Percentiles rank a stretch among this genome's conserved stretches.
phyloP scores from a whole-genome alignment of 768 basidiomycete species.

The Leucocoprinus sp. region DNA sequence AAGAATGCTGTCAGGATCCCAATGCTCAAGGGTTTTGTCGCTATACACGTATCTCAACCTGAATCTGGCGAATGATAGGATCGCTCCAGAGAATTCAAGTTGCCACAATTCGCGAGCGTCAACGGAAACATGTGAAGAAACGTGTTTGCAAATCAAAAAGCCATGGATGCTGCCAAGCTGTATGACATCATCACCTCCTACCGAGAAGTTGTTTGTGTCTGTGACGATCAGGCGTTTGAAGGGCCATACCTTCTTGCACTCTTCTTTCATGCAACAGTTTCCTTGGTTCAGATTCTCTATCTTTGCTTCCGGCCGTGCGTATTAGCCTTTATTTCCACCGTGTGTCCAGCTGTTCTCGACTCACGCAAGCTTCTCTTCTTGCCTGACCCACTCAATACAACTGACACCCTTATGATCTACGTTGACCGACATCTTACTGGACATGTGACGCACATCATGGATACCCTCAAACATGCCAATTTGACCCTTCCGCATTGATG shows the following conservation, averaged over 20 bases:
- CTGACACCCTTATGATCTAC: conserved; percentile 7
- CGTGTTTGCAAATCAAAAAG: too few species aligned
- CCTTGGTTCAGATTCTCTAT: conserved; percentile 51
- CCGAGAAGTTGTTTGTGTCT: neutral
- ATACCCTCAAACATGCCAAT: neutral
- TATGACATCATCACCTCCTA: too few species aligned
- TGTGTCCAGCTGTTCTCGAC: conserved; percentile 9
- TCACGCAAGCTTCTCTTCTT: conserved; percentile 8
- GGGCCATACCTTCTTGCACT: neutral
- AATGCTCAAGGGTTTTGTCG: too few species aligned
- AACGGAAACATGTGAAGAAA: too few species aligned
- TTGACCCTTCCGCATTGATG: neutral
- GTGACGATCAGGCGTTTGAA: neutral
- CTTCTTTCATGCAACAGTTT: conserved; percentile 35
- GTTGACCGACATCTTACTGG: conserved; percentile 1
- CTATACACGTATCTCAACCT: too few species aligned
- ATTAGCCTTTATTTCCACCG: neutral
- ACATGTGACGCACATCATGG: conserved; percentile 1
- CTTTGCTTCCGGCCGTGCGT: conserved; percentile 40
- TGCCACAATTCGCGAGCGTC: too few species aligned
- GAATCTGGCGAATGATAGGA: too few species aligned
- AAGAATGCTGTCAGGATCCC: too few species aligned
- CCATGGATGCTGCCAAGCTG: too few species aligned
- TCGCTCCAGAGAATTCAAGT: too few species aligned
- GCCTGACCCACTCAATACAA: neutral